Percentiles rank a stretch among this genome's conserved stretches.
Conservation (phyloP, 768 basidiomycete species). For the Tylopilus cervinicoccineus region DNA sequence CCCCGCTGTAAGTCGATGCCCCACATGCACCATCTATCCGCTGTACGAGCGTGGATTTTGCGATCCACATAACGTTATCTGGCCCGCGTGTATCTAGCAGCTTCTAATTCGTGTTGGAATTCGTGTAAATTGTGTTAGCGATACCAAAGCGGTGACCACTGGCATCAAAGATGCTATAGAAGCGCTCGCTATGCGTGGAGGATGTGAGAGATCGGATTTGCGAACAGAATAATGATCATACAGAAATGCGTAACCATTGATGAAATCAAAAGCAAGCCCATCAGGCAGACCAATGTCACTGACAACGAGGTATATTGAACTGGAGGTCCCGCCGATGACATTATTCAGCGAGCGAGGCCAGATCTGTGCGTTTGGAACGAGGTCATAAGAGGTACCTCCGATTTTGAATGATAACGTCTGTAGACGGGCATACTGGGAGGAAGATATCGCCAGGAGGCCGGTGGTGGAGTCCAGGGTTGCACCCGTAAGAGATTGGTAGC, state of each 20-base stretch:
- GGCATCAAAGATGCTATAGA: slow-evolving; percentile 1
- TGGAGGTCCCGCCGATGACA: background rate
- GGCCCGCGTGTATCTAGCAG: no score
- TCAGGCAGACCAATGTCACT: background rate
- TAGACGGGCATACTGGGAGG: background rate
- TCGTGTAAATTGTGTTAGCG: slow-evolving; percentile 32
- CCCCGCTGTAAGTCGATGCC: no score
- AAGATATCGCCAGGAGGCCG: background rate
- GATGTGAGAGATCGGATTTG: no score
- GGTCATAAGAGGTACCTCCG: background rate
- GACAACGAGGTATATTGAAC: background rate
- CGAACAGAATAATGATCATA: background rate
- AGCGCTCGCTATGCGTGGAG: background rate
- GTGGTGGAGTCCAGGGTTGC: background rate
- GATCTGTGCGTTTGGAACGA: background rate
- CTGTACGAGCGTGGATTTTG: no score
- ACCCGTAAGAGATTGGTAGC: background rate
- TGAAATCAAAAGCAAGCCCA: background rate
- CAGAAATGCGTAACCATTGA: background rate
- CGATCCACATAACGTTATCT: no score
- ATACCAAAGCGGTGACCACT: slow-evolving; percentile 34
- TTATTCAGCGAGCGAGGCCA: slow-evolving; percentile 1
- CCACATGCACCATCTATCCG: no score
- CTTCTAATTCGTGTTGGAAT: background rate
- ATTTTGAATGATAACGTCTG: background rate